Evolutionary conservation across 768 basidiomycete genomes (phyloP).

Genomic region (Suillus plorans): DNA sequence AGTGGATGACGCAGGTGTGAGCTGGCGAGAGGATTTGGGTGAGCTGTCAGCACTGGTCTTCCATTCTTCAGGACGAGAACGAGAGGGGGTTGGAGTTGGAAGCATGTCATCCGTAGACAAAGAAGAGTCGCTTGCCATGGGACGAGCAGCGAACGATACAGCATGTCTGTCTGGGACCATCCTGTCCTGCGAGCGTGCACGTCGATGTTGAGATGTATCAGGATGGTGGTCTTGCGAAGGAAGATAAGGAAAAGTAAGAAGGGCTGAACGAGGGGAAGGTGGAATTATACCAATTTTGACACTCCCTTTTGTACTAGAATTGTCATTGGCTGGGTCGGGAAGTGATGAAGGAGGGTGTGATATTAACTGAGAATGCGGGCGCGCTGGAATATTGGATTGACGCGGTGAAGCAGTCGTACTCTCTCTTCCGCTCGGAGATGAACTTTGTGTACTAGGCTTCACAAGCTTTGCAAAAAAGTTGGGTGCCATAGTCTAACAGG

Average conservation of each 20-base stretch:
- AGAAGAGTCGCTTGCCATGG: slow-evolving; percentile 21
- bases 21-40: slow-evolving; percentile 16
- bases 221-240: slow-evolving; percentile 19
- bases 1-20: slow-evolving; percentile 32
- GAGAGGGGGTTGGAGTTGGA: slow-evolving; percentile 27
- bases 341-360: slow-evolving; percentile 13
- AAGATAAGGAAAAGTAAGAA: slow-evolving; percentile 6
- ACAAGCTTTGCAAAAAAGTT: slow-evolving; percentile 33
- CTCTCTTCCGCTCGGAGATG: slow-evolving; percentile 8
- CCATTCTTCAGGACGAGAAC: slow-evolving; percentile 20
- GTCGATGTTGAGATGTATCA: slow-evolving; percentile 23
- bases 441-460: slow-evolving; percentile 13
- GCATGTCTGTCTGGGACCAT: slow-evolving; percentile 32
- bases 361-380: slow-evolving; percentile 12
- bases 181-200: slow-evolving; percentile 31
- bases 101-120: slow-evolving; percentile 23
- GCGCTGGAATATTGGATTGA: not conserved
- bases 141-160: slow-evolving; percentile 32
- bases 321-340: slow-evolving; percentile 4
- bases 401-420: not conserved
- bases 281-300: slow-evolving; percentile 32
- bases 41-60: slow-evolving; percentile 12
- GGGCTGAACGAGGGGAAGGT: slow-evolving; percentile 24
- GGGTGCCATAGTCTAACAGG: slow-evolving; percentile 21
- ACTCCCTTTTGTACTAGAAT: slow-evolving; percentile 19